A percentile compares a stretch with the other conserved stretches of the same genome.
Conservation (phyloP, 83 land plant genomes). For the Thuja plicata region DNA sequence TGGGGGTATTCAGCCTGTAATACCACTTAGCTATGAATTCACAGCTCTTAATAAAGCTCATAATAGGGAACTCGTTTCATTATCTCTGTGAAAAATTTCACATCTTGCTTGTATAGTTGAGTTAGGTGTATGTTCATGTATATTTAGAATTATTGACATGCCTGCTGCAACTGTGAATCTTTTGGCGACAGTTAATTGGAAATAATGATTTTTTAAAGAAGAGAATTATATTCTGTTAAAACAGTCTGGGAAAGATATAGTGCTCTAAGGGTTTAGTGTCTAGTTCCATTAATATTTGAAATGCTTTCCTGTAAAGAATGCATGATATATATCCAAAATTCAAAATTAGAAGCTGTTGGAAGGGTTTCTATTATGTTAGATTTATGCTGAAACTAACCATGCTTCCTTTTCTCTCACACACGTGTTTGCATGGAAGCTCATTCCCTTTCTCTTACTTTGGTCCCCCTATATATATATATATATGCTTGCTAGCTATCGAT, state of each 20-base stretch:
- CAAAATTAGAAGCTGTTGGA: not conserved
- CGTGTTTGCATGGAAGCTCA: not conserved
- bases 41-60: constrained; percentile 55
- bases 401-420: not conserved
- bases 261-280: not conserved
- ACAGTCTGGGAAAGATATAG: not conserved
- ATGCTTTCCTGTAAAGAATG: not conserved
- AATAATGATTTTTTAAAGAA: not conserved
- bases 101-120: not conserved
- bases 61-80: constrained; percentile 33
- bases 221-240: not conserved
- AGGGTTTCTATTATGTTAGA: not conserved
- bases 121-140: not conserved
- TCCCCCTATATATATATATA: too few species aligned
- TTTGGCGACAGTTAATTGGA: not conserved
- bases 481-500: too few species aligned
- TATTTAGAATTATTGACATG: not conserved
- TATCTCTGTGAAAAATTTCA: not conserved
- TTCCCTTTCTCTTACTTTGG: too few species aligned
- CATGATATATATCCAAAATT: not conserved
- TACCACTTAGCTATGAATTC: constrained; percentile 47
- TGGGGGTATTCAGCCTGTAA: constrained; percentile 76
- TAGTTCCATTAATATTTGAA: not conserved
- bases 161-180: not conserved
- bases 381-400: not conserved